A percentile compares a stretch with the other conserved stretches of the same genome.
phyloP scores from a whole-genome alignment of 2,329 filamentous ascomycete species.

The Fusarium austroafricanum region DNA sequence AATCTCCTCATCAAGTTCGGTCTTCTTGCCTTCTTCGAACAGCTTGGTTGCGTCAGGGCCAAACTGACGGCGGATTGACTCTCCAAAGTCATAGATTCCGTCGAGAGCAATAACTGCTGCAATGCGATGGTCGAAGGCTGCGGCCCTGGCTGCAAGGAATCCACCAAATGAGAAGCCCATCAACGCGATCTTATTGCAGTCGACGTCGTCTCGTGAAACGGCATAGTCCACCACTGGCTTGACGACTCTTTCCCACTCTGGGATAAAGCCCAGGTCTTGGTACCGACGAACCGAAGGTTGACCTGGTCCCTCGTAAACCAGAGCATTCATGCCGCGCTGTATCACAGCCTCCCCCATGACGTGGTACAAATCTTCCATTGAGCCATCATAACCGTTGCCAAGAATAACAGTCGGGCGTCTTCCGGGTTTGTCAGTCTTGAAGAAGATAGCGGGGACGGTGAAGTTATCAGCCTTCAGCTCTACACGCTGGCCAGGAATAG shows the following conservation, averaged over 20 bases:
- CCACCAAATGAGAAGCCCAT: conserved; percentile 58
- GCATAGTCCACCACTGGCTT: conserved; percentile 56
- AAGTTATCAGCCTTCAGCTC: conserved; percentile 48
- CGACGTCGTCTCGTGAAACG: conserved; percentile 45
- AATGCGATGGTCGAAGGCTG: conserved; percentile 57
- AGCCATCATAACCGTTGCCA: conserved; percentile 57
- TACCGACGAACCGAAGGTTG: conserved; percentile 56
- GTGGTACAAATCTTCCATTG: conserved; percentile 59
- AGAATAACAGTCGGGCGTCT: conserved; percentile 55
- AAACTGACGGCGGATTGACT: background rate
- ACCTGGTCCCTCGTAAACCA: conserved; percentile 61
- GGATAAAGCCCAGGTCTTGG: conserved; percentile 57
- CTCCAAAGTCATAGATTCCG: conserved; percentile 6
- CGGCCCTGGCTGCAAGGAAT: conserved; percentile 54
- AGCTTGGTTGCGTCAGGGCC: background rate
- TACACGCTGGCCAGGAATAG: conserved; percentile 52
- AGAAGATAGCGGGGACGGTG: conserved; percentile 53
- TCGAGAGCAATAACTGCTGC: conserved; percentile 46
- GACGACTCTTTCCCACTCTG: conserved; percentile 56
- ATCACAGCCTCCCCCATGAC: conserved; percentile 50
- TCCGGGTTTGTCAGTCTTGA: conserved; percentile 32
- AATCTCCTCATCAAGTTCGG: background rate
- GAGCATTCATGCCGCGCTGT: conserved; percentile 56
- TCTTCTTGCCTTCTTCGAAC: background rate
- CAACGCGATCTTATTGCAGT: conserved; percentile 50